A percentile compares a stretch with the other conserved stretches of the same genome.
These are phyloP conservation scores for Paxillus rubicundulus DNA, from an alignment of 768 basidiomycete genomes.

Conservation along the genomic window DNA sequence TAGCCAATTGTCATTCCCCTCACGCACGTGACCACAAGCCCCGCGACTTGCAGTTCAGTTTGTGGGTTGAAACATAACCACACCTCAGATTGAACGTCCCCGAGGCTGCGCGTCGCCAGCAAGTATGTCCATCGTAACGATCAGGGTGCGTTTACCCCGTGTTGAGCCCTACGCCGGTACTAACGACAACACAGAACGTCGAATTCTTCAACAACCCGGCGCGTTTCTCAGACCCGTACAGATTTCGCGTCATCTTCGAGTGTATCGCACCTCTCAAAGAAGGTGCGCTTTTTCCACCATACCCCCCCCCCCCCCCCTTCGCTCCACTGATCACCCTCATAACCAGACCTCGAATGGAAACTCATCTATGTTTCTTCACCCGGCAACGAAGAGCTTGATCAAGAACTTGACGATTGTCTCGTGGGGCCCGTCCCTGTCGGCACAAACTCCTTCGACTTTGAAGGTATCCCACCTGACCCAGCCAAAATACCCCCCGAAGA, in stretches of 20 bases:
- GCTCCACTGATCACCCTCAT: neutral
- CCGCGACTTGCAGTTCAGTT: neutral
- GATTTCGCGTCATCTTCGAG: slow-evolving; percentile 95
- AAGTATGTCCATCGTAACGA: slow-evolving; percentile 67
- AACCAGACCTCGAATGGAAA: slow-evolving; percentile 92
- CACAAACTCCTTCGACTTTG: slow-evolving; percentile 96
- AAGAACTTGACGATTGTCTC: slow-evolving; percentile 96
- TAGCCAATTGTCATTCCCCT: neutral
- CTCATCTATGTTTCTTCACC: slow-evolving; percentile 97
- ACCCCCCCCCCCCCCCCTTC: neutral
- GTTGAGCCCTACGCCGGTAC: neutral
- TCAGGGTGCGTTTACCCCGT: slow-evolving; percentile 46
- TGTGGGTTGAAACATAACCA: neutral
- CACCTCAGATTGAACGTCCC: neutral
- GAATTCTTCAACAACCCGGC: slow-evolving; percentile 94
- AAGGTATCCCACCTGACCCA: slow-evolving; percentile 81
- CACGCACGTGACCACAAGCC: neutral
- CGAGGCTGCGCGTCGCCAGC: neutral
- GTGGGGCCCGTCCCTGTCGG: slow-evolving; percentile 98
- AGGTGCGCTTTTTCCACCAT: slow-evolving; percentile 42
- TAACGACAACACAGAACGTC: slow-evolving; percentile 55
- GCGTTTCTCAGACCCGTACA: slow-evolving; percentile 85
- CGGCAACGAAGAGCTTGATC: slow-evolving; percentile 86
- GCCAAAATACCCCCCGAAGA: slow-evolving; percentile 84
- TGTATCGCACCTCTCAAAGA: slow-evolving; percentile 90